These are phyloP conservation scores for Posidonia australis DNA, from an alignment of 106 monocot species.

Conservation along the genomic window DNA sequence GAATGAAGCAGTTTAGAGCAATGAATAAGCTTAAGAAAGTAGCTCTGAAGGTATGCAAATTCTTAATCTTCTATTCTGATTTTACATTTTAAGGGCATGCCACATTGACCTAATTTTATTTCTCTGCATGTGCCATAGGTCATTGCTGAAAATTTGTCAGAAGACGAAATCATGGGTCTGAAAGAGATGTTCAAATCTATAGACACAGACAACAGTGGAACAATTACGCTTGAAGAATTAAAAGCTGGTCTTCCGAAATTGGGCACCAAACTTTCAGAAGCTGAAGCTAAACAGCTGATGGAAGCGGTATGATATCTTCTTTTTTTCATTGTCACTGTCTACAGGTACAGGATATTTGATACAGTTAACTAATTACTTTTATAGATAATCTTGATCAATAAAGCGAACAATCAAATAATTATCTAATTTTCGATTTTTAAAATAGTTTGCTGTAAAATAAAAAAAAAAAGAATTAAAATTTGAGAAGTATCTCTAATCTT, in stretches of 20 bases:
- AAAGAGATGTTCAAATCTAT: slow-evolving; percentile 71
- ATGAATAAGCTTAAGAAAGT: slow-evolving; percentile 32
- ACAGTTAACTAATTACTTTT: too few relatives aligned
- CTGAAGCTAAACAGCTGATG: slow-evolving; percentile 62
- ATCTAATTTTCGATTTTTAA: too few relatives aligned
- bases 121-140: slow-evolving; percentile 30
- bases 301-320: slow-evolving; percentile 49
- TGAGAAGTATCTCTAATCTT: too few relatives aligned
- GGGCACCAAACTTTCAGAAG: slow-evolving; percentile 63
- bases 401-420: too few relatives aligned
- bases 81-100: not conserved
- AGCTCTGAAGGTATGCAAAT: slow-evolving; percentile 14
- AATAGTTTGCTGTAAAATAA: too few relatives aligned
- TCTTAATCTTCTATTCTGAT: not conserved
- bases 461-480: too few relatives aligned
- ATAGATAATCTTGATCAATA: too few relatives aligned
- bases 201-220: slow-evolving; percentile 65
- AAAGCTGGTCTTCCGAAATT: slow-evolving; percentile 52
- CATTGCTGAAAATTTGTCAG: slow-evolving; percentile 67
- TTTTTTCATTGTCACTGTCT: not conserved
- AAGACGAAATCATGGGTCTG: slow-evolving; percentile 78
- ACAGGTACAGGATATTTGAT: too few relatives aligned
- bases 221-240: slow-evolving; percentile 64
- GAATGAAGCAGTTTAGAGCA: slow-evolving; percentile 32
- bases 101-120: too few relatives aligned